Base-by-base conservation (phyloP, 2,329 filamentous ascomycete genomes). In the Penicillium sumatraense region DNA sequence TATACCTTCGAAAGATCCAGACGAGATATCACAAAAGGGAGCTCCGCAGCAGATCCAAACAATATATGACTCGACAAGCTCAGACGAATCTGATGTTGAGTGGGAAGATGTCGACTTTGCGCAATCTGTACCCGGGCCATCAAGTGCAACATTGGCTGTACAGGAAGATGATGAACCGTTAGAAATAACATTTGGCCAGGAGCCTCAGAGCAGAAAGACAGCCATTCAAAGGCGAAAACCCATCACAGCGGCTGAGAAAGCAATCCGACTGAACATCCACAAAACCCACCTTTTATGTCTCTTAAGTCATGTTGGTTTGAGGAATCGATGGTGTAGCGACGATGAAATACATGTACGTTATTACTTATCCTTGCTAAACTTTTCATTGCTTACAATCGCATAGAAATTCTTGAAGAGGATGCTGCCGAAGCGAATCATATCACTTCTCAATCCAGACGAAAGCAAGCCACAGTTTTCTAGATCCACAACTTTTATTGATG, bases 241-340 rank as follows among this genome's bases (percentile, higher is more conserved):
- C 18, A 75, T 83, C 14, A 83, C 83, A 1, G 77, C 78, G 6
- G 78, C 79, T 1, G 86, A 89, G 59, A 86, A 81, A 59, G 82
- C 80, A 44, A 69, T 81, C 26, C 85, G 93, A 18, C 71, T 95
- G 26, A 83, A 91, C 49, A 81, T 92, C n/a, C 95, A 99, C 73
- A 96, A 93, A 73, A 80, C 87, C 58, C 93, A 99, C 74, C 62
- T 98, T 0, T 77, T 97, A 13, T 96, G 91, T 69, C 80, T 99
- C 2, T 75, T 99, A 14, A 85, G 86, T 9, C 91, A 98, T 72
- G 83, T 88, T 14, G 83, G 89, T 61, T 80, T 86, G 54, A 86
- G 93, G 52, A 99, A 98, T 68, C 79, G 84, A 51, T 97, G 93
- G 91, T 97, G 93, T 75, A 96, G 96, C 66, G 88, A 93, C 68